Evolutionary conservation across 306 rosid genomes (phyloP).

Genomic region (Vigna angularis): DNA sequence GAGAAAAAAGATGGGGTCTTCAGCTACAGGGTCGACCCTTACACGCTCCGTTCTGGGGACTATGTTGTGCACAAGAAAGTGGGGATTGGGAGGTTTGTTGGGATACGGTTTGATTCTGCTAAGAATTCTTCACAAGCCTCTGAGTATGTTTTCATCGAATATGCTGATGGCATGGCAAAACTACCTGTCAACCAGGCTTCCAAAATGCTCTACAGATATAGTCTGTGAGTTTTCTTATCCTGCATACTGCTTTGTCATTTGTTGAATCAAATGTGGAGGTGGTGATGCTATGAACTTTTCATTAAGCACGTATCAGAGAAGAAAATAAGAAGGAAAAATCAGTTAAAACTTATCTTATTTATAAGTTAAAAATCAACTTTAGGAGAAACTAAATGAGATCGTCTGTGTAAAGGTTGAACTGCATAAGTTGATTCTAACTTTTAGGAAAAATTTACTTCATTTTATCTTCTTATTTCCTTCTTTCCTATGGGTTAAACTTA

Average conservation of each 20-base stretch:
- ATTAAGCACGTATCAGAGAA: neutral
- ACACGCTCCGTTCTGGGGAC: conserved; percentile 85
- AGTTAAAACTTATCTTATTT: neutral
- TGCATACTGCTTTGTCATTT: neutral
- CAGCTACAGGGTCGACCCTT: conserved; percentile 84
- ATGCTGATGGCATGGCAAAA: conserved; percentile 96
- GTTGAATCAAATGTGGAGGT: conserved; percentile 15
- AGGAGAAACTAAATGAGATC: neutral
- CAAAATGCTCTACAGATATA: conserved; percentile 88
- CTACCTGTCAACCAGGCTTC: conserved; percentile 90
- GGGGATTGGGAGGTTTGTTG: conserved; percentile 90
- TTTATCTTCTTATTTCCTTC: neutral
- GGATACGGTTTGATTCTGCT: conserved; percentile 73
- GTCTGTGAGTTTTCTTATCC: conserved; percentile 65
- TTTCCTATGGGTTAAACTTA: neutral
- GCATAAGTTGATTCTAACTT: neutral
- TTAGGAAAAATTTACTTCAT: too few species aligned
- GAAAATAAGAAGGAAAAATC: neutral
- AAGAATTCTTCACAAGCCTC: conserved; percentile 56
- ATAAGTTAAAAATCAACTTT: neutral
- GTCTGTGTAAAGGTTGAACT: neutral
- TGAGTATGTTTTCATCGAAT: conserved; percentile 92
- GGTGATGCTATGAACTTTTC: neutral
- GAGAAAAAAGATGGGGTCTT: conserved; percentile 52
- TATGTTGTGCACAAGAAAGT: conserved; percentile 95